Evolutionary conservation across 768 basidiomycete species (phyloP).

Genomic region (Podaxis mareebaensis): DNA sequence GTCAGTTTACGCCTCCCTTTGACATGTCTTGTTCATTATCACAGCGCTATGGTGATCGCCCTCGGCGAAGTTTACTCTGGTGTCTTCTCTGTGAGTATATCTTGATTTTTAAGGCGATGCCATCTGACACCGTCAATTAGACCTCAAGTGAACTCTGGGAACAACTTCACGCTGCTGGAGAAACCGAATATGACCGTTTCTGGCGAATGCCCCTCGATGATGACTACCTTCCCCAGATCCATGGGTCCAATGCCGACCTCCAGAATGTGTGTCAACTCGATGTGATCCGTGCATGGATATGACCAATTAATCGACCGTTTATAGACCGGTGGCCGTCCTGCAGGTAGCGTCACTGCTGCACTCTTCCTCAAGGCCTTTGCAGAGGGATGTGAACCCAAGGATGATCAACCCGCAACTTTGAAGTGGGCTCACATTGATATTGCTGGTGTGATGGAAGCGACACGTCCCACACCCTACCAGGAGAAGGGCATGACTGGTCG

Average conservation of each 20-base stretch:
- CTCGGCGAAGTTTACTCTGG: constrained; percentile 78
- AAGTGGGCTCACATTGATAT: constrained; percentile 92
- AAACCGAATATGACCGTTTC: constrained; percentile 77
- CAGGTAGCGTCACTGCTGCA: constrained; percentile 78
- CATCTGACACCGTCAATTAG: constrained; percentile 30
- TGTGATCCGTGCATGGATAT: background rate
- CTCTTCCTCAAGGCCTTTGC: constrained; percentile 86
- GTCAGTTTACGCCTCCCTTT: background rate
- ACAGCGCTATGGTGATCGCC: constrained; percentile 69
- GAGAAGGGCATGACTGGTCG: constrained; percentile 81
- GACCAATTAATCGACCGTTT: background rate
- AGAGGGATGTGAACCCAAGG: constrained; percentile 66
- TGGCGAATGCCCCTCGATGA: constrained; percentile 92
- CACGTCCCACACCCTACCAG: constrained; percentile 58
- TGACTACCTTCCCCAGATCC: constrained; percentile 75
- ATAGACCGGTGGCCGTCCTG: constrained; percentile 72
- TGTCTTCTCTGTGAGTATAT: constrained; percentile 65
- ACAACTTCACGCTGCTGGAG: constrained; percentile 66
- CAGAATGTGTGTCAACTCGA: constrained; percentile 55
- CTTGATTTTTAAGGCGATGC: background rate
- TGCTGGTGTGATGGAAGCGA: constrained; percentile 73
- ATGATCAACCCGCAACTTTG: constrained; percentile 52
- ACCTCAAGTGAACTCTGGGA: constrained; percentile 77
- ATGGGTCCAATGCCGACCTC: constrained; percentile 77
- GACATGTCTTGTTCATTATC: background rate